Base-by-base conservation (phyloP, 768 basidiomycete genomes). In the Russula olivacea region DNA sequence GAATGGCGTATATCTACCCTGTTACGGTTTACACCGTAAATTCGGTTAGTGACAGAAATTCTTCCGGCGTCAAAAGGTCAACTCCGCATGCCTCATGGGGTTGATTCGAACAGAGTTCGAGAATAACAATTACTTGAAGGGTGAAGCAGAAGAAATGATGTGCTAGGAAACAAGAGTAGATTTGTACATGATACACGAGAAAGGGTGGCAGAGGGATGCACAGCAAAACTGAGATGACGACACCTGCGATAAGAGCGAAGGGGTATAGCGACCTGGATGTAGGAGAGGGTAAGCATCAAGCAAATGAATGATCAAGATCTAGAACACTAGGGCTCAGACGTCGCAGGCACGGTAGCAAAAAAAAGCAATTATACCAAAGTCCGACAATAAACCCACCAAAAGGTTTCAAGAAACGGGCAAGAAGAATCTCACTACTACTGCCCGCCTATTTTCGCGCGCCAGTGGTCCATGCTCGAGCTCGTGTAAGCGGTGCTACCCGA, bases 381-480 rank as follows among this genome's bases (percentile, higher is more conserved):
- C 30, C 53, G 48, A 51, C 40, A 12, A 40, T 32, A 55, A 59
- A 41, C 14, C 43, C 52, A 36, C 51, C 45, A 34, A 60, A 43
- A 49, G 30, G 28, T 51, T 53, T 30, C 34, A 63, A 48, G 19
- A 14, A 38, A 23, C 32, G 19, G 28, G 32, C 11, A 36, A 9
- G 30, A 36, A 9, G 30, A 50, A 52, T 43, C 52, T 55, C 47
- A 25, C 38, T n/a, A 45, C 43, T 43, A 28, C 47, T 64, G 48
- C 54, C 63, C 63, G 48, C 58, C 53, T 43, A 64, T 60, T 64
- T 64, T 64, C 34, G 63, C 55, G 32, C 63, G 63, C 63, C 63
- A 64, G 14, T 64, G 58, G 25, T 55, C 54, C 63, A 64, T 55
- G 54, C n/a, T 41, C 25, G 63, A 50, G 25, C 17, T 60, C 38